Evolutionary conservation across 441 rosid species (phyloP), one percentile per base, ranked within the genome.

Genomic region (Populus hybrid): DNA sequence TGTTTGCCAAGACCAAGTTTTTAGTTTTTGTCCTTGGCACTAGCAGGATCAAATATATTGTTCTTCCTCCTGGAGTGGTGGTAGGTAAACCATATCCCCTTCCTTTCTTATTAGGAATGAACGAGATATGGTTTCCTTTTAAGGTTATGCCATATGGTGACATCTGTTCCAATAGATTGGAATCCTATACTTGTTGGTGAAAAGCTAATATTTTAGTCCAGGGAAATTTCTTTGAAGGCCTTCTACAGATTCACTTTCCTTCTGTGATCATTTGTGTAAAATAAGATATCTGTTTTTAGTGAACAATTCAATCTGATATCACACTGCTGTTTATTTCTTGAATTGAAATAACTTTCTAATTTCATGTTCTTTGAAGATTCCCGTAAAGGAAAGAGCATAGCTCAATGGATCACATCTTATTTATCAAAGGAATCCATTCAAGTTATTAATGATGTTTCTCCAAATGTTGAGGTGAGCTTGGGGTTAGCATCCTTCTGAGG

Each of bases 381-480:
- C 59, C 83, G 32, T 63, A 86, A 84, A 83, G 92, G 92, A 73
- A 91, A 84, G 83, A 92, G 84, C 77, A 79, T 89, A 71, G 80
- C 90, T 30, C 89, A 78, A 76, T 89, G 94, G 94, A 80, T 90
- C 32, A 71, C 91, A 42, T 90, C 97, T 14, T 85, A 88, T 86
- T 87, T 90, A 73, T 84, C 89, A 61, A 87, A 78, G 84, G 81
- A 84, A 68, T 38, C 86, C 75, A 65, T 78, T 76, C 84, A 82
- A 70, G 69, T 70, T 71, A 65, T 77, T 35, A 75, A 38, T 77
- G 83, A 81, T 64, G 81, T 73, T 78, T 72, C 86, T 80, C 73
- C 88, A 50, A 84, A 77, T 82, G 74, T 35, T 79, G 90, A 89
- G 92, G 97, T 89, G 80, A 80, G 68, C 28, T 6, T 16, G 72